phyloP scores from a whole-genome alignment of 345 rosid species.

The Eucalyptus albens region DNA sequence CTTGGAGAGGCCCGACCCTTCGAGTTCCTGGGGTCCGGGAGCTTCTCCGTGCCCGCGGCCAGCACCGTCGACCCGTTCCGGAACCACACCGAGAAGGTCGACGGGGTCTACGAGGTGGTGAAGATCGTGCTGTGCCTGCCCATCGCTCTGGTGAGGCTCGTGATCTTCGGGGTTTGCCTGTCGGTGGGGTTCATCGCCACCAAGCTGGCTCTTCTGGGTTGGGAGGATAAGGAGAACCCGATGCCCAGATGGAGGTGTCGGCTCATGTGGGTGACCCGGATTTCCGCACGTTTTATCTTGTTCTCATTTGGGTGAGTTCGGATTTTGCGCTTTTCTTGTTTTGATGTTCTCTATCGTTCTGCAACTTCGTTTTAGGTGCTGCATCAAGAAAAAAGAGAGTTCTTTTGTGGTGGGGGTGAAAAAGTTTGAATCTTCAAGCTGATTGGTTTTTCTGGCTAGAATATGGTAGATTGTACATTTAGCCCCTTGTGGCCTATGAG shows the following conservation, averaged over 20 bases:
- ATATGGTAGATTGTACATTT: neutral
- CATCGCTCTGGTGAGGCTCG: constrained; percentile 44
- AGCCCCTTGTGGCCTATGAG: neutral
- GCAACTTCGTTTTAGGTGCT: neutral
- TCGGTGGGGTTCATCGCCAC: constrained; percentile 65
- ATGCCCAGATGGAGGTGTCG: constrained; percentile 83
- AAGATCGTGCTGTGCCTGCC: constrained; percentile 70
- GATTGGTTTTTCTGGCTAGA: neutral
- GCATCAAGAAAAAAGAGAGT: neutral
- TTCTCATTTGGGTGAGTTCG: constrained; percentile 76
- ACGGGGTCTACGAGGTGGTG: constrained; percentile 59
- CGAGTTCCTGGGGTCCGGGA: constrained; percentile 39
- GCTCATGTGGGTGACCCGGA: constrained; percentile 88
- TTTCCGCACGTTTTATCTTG: constrained; percentile 62
- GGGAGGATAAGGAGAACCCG: constrained; percentile 81
- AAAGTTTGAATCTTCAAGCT: neutral
- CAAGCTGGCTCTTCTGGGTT: constrained; percentile 55
- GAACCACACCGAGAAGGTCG: constrained; percentile 40
- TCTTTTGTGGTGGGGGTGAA: neutral
- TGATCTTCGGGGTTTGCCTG: constrained; percentile 55
- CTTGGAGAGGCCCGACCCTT: constrained; percentile 22
- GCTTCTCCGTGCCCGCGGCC: constrained; percentile 32
- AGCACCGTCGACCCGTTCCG: constrained; percentile 65
- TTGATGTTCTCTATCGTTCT: neutral
- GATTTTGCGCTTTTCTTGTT: neutral